A percentile compares a stretch with the other conserved stretches of the same genome.
phyloP scores from a whole-genome alignment of 805 yeast species.

The Jamesozyma rosinii region DNA sequence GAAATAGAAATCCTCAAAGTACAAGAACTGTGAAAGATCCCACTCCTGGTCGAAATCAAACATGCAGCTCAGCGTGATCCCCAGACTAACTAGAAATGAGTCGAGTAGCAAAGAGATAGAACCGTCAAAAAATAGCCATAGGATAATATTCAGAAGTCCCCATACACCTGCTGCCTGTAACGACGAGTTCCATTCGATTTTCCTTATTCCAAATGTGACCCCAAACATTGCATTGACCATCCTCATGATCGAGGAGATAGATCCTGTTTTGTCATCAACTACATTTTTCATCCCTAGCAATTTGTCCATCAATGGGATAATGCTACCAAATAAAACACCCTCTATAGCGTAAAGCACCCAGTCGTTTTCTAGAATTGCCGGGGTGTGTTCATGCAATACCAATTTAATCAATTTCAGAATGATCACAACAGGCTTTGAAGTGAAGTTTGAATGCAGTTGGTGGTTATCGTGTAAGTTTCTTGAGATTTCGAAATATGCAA shows the following conservation, averaged over 20 bases:
- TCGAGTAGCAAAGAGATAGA: slow-evolving; percentile 44
- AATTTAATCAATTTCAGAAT: slow-evolving; percentile 11
- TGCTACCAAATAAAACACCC: slow-evolving; percentile 50
- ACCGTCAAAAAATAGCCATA: slow-evolving; percentile 63
- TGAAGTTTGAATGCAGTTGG: slow-evolving; percentile 33
- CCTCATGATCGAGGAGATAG: slow-evolving; percentile 14
- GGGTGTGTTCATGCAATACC: slow-evolving; percentile 6
- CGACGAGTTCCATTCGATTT: slow-evolving; percentile 58
- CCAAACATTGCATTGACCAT: slow-evolving; percentile 53
- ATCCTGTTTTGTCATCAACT: slow-evolving; percentile 5
- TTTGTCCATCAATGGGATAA: slow-evolving; percentile 38
- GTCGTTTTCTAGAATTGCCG: slow-evolving; percentile 2
- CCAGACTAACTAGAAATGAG: slow-evolving; percentile 33
- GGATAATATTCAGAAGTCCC: slow-evolving; percentile 51
- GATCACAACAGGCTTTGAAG: slow-evolving; percentile 32
- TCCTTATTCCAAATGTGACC: slow-evolving; percentile 58
- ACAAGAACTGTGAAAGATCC: slow-evolving; percentile 12
- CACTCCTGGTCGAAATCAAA: slow-evolving; percentile 15
- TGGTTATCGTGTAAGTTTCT: slow-evolving; percentile 46
- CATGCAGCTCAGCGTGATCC: slow-evolving; percentile 21
- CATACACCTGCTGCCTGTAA: slow-evolving; percentile 57
- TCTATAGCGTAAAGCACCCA: slow-evolving; percentile 36
- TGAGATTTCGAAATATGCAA: slow-evolving; percentile 44
- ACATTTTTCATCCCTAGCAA: slow-evolving; percentile 3
- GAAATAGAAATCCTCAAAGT: slow-evolving; percentile 46